phyloP scores from a whole-genome alignment of 805 yeast species.

The Candida golubevii region DNA sequence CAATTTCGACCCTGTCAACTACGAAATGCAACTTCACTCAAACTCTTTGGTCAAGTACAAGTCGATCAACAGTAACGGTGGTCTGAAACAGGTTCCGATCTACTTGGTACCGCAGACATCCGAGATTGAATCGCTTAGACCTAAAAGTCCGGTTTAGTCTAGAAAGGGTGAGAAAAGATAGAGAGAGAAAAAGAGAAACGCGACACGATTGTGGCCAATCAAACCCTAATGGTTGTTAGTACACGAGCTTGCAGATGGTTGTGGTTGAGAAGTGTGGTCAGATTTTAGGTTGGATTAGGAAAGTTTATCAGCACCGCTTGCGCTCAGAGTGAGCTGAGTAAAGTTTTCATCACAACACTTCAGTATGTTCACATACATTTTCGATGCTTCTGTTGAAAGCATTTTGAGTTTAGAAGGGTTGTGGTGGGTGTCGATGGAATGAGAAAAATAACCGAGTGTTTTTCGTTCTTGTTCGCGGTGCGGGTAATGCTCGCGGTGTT shows the following conservation, averaged over 20 bases:
- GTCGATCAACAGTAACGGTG: slow-evolving; percentile 11
- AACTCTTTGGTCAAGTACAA: slow-evolving; percentile 28
- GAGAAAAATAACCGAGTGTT: not conserved
- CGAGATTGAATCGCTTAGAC: slow-evolving; percentile 78
- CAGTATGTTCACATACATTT: slow-evolving; percentile 4
- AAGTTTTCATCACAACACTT: slow-evolving; percentile 45
- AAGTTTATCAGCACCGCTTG: slow-evolving; percentile 45
- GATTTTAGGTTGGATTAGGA: slow-evolving; percentile 46
- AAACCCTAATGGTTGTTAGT: too few species aligned
- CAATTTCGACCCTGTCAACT: slow-evolving; percentile 48
- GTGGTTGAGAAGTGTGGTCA: slow-evolving; percentile 11
- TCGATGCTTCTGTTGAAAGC: not conserved
- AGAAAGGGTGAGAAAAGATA: not conserved
- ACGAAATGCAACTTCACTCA: slow-evolving; percentile 28
- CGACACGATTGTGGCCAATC: too few species aligned
- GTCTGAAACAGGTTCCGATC: slow-evolving; percentile 40
- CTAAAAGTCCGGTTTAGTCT: slow-evolving; percentile 60
- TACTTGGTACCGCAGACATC: slow-evolving; percentile 56
- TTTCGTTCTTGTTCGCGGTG: slow-evolving; percentile 1
- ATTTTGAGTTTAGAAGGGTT: not conserved
- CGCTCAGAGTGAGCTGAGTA: slow-evolving; percentile 58
- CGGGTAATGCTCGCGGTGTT: slow-evolving; percentile 5
- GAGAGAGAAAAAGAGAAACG: not conserved
- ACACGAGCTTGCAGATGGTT: too few species aligned
- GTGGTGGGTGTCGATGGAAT: not conserved